A percentile compares a stretch with the other conserved stretches of the same genome.
Evolutionary conservation across 1,284 basidiomycete genomes (phyloP).

Genomic region (Sporisorium scitamineum): DNA sequence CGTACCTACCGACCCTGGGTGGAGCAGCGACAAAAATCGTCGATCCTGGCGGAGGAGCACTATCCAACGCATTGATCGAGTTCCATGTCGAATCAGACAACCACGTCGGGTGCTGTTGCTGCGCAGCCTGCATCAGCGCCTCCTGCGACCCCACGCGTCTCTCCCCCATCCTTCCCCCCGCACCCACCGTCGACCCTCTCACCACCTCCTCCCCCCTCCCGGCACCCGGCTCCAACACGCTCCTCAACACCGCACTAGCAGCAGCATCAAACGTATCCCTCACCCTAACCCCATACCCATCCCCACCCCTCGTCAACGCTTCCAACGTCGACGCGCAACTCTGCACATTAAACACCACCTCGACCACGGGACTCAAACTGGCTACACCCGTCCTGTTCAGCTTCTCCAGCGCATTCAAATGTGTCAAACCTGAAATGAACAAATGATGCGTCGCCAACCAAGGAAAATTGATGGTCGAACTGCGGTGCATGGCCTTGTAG

Average conservation of each 20-base stretch:
- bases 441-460: conserved; percentile 49
- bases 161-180: conserved; percentile 2
- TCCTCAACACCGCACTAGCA: conserved; percentile 33
- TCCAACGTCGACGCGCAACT: conserved; percentile 50
- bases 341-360: conserved; percentile 52
- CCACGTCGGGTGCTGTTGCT: conserved; percentile 42
- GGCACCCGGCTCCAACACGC: conserved; percentile 27
- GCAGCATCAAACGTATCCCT: conserved; percentile 50
- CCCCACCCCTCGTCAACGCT: conserved; percentile 41
- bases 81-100: conserved; percentile 50
- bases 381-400: conserved; percentile 24
- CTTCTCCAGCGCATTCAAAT: conserved; percentile 50
- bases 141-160: no score
- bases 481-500: conserved; percentile 50
- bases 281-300: conserved; percentile 33
- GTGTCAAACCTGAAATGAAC: conserved; percentile 50
- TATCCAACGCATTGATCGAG: conserved; percentile 38
- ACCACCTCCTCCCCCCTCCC: conserved; percentile 20
- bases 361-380: conserved; percentile 35
- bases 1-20: conserved; percentile 23
- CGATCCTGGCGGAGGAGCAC: conserved; percentile 41
- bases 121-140: conserved; percentile 19
- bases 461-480: conserved; percentile 46
- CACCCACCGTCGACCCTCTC: conserved; percentile 1
- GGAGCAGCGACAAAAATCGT: conserved; percentile 50